Percentiles rank a stretch among this genome's conserved stretches.
Conservation (phyloP, 441 rosid species). For the Omphalea diandra region DNA sequence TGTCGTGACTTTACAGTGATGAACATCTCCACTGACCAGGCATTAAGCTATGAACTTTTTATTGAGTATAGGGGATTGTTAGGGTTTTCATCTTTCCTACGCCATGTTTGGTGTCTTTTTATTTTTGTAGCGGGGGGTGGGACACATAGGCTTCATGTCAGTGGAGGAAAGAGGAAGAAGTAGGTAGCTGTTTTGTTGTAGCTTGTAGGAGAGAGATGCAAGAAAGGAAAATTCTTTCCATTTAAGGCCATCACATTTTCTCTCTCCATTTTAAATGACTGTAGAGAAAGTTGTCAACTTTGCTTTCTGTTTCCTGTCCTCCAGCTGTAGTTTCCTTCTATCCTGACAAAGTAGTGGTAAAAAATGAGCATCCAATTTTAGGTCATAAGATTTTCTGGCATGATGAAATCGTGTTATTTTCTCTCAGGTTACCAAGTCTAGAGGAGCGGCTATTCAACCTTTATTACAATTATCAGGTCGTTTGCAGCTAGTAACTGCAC, state of each 20-base stretch:
- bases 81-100: neutral
- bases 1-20: neutral
- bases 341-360: neutral
- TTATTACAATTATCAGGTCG: conserved; percentile 73
- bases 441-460: conserved; percentile 63
- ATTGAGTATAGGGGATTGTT: neutral
- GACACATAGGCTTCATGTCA: neutral
- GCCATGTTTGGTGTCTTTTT: neutral
- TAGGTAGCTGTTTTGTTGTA: neutral
- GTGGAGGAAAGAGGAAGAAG: neutral
- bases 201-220: neutral
- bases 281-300: neutral
- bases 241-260: neutral
- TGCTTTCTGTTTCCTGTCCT: neutral
- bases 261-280: conserved; percentile 3
- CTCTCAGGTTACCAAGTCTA: conserved; percentile 53
- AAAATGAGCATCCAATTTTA: neutral
- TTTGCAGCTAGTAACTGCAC: conserved; percentile 70
- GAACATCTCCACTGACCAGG: neutral
- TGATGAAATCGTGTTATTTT: conserved; percentile 21
- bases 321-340: neutral
- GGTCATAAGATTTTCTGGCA: neutral
- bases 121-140: too few relatives aligned
- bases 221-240: neutral
- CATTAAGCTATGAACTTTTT: neutral